Evolutionary conservation across 495 filamentous ascomycete species (phyloP), one percentile per base, ranked within the genome.

Genomic region (Penicillium parvum): DNA sequence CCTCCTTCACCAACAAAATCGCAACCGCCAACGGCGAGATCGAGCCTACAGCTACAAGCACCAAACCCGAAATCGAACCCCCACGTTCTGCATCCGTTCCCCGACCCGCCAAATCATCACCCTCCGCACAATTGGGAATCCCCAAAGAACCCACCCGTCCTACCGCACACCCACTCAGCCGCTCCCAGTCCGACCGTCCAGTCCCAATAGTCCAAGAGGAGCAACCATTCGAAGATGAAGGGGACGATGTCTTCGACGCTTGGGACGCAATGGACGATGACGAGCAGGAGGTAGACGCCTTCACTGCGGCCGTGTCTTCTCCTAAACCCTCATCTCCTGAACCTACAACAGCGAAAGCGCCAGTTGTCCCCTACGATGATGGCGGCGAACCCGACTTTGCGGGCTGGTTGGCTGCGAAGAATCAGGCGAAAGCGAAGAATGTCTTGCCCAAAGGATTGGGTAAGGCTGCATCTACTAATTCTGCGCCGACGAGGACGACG

Each of bases 1-100:
- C 92, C 2, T 95, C 88, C n/a, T 96, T 98, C 64, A 96, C 92
- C 4, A 96, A 96, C 63, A 96, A 94, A 55, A 58, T 98, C 19
- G 79, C 85, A 9, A 63, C 87, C 3, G 87, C 88, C 2, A 83
- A 81, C 19, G 92, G 92, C 12, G 84, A 95, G 32, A 96, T 98
- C 33, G 75, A 89, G 50, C 55, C 77, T 8, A 69, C 64, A 22
- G 45, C 61, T n/a, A 61, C 57, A 30, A 50, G 50, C 22, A 53
- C 42, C 22, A 59, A 65, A 49, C 44, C 53, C 12, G 57, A 57
- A 37, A 21, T 45, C 17, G 68, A 74, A 11, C 47, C 53, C 32
- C 27, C 56, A n/a, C 73, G 71, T 17, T 56, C 77, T 25, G 60
- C 66, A 18, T 74, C 71, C 9, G 60, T 73, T 3, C 77, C 78